Evolutionary conservation across 2,329 filamentous ascomycete genomes (phyloP).

Genomic region (Colletotrichum tabaci): DNA sequence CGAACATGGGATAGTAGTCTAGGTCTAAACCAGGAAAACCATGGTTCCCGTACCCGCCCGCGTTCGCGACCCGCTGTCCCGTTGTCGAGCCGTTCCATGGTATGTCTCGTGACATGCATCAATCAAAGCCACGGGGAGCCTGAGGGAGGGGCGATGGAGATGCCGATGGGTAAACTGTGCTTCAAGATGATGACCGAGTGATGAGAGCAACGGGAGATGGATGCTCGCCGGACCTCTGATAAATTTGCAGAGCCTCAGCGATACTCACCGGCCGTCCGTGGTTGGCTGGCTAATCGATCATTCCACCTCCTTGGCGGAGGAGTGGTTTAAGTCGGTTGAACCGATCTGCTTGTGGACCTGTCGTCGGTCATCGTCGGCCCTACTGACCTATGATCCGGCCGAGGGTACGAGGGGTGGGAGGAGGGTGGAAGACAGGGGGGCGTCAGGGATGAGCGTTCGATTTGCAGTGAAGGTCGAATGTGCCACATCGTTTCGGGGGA

Average conservation of each 20-base stretch:
- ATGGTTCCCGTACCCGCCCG: conserved; percentile 4
- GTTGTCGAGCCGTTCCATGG: conserved; percentile 24
- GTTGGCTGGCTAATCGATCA: conserved; percentile 2
- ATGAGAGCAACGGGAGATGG: background rate
- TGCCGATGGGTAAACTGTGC: too few species aligned
- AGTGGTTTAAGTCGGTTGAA: background rate
- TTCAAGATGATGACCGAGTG: background rate
- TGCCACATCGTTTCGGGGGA: background rate
- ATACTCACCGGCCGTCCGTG: background rate
- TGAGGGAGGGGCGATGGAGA: background rate
- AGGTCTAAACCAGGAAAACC: too few species aligned
- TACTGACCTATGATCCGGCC: background rate
- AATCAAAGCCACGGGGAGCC: background rate
- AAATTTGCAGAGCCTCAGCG: background rate
- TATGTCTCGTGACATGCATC: background rate
- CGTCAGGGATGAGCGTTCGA: background rate
- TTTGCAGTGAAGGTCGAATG: background rate
- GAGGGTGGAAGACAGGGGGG: too few species aligned
- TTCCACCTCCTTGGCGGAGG: background rate
- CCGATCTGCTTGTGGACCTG: background rate
- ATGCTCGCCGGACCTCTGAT: background rate
- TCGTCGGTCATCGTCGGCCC: background rate
- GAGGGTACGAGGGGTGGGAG: background rate
- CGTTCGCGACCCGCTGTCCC: background rate
- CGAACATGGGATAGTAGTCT: background rate